Conservation (phyloP, 306 rosid species). For the Vigna angularis region DNA sequence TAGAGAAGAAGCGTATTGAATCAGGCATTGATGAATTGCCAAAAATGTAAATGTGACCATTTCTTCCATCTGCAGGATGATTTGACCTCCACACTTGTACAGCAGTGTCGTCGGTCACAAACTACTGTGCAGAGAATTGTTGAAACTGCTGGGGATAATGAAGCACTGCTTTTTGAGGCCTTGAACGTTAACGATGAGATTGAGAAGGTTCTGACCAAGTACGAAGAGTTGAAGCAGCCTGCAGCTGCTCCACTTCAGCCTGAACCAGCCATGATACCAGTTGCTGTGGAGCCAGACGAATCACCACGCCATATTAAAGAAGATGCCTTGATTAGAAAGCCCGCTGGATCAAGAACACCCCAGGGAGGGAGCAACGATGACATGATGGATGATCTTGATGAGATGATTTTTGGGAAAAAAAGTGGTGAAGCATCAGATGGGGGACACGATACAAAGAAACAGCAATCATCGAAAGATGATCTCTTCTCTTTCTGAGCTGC, state of each 20-base stretch:
- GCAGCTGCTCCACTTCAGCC: conserved; percentile 57
- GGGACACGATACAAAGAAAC: conserved; percentile 75
- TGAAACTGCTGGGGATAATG: conserved; percentile 88
- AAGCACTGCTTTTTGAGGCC: conserved; percentile 96
- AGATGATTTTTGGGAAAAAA: conserved; percentile 96
- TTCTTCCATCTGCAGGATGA: conserved; percentile 72
- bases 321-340: conserved; percentile 80
- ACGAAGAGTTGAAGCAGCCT: conserved; percentile 73
- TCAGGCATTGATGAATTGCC: conserved; percentile 31
- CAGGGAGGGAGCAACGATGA: conserved; percentile 83
- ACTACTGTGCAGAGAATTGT: conserved; percentile 71
- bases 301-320: conserved; percentile 69
- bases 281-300: conserved; percentile 93
- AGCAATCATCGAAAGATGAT: conserved; percentile 75
- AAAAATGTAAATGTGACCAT: conserved; percentile 9
- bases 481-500: conserved; percentile 74
- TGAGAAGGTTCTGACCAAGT: conserved; percentile 82
- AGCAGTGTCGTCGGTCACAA: conserved; percentile 84
- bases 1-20: conserved; percentile 29
- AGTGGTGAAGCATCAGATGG: conserved; percentile 64
- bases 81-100: conserved; percentile 86
- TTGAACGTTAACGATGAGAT: conserved; percentile 94
- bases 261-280: conserved; percentile 98
- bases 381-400: conserved; percentile 99
- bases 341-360: conserved; percentile 66